phyloP scores from a whole-genome alignment of 2,329 filamentous ascomycete genomes.

The Penicillium hordei region DNA sequence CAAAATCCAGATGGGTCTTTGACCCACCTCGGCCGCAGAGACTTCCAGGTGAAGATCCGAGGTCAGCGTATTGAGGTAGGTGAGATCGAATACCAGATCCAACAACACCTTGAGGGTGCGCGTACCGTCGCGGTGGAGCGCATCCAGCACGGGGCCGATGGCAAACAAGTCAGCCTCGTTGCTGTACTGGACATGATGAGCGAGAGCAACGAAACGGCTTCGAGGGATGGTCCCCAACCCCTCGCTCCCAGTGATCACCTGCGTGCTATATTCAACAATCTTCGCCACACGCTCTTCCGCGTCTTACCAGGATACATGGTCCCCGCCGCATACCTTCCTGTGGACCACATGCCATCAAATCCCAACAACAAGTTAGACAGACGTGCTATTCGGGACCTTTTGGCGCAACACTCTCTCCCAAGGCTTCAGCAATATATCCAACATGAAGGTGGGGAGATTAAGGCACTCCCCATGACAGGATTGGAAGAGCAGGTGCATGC shows the following conservation, averaged over 20 bases:
- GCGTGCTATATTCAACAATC: no score
- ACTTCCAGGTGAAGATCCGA: no score
- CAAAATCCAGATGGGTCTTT: background rate
- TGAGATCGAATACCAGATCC: background rate
- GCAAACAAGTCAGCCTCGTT: background rate
- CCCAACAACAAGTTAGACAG: background rate
- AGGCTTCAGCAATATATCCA: no score
- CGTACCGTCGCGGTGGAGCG: no score
- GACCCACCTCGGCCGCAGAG: background rate
- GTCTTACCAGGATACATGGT: background rate
- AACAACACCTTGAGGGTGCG: background rate
- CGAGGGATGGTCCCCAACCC: background rate
- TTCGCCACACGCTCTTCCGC: no score
- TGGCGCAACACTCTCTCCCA: no score
- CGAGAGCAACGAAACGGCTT: no score
- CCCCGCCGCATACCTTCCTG: background rate
- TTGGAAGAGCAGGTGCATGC: no score
- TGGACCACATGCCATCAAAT: background rate
- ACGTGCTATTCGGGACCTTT: no score
- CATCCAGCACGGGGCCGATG: no score
- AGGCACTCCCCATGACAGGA: no score
- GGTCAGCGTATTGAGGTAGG: background rate
- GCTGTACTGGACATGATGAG: background rate
- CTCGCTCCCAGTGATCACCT: background rate
- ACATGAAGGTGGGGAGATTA: no score